These are phyloP conservation scores for Shiraia sp. DNA, from an alignment of 2,329 filamentous ascomycete genomes.

Conservation along the genomic window DNA sequence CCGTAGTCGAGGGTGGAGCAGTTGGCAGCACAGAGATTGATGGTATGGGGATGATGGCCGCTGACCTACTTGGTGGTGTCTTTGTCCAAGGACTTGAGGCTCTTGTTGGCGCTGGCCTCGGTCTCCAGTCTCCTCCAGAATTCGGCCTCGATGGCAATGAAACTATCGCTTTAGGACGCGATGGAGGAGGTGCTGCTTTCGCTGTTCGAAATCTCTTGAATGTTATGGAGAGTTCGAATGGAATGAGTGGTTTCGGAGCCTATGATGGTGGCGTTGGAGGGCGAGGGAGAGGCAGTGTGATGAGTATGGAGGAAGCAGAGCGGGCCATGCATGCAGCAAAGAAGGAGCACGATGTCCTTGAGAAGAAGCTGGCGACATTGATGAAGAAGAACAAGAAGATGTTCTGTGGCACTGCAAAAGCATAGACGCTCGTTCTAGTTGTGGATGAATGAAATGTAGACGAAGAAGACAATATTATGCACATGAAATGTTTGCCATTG, in stretches of 20 bases:
- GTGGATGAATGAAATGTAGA: no score
- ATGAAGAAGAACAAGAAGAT: conserved; percentile 45
- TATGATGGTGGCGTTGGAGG: conserved; percentile 4
- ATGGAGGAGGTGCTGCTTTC: conserved; percentile 8
- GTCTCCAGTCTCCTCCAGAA: conserved; percentile 27
- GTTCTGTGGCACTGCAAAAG: conserved; percentile 2
- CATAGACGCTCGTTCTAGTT: neutral
- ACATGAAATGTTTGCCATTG: no score
- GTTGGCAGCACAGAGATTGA: conserved; percentile 37
- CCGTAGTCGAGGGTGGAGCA: conserved; percentile 38
- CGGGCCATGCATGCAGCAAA: conserved; percentile 38
- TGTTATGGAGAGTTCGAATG: conserved; percentile 23
- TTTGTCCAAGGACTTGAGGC: conserved; percentile 42
- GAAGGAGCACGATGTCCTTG: conserved; percentile 42
- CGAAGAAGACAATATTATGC: no score
- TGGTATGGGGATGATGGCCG: conserved; percentile 39
- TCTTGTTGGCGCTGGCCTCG: conserved; percentile 38
- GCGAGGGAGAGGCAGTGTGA: conserved; percentile 29
- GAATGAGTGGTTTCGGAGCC: conserved; percentile 6
- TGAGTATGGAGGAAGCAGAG: conserved; percentile 43
- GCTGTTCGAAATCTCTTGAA: conserved; percentile 32
- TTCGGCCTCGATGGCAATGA: conserved; percentile 27
- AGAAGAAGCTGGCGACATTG: conserved; percentile 41
- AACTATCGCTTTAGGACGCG: conserved; percentile 19
- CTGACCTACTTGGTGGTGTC: conserved; percentile 39